Conservation (phyloP, 805 yeast genomes). For the Cyberlindnera galapagoensis region DNA sequence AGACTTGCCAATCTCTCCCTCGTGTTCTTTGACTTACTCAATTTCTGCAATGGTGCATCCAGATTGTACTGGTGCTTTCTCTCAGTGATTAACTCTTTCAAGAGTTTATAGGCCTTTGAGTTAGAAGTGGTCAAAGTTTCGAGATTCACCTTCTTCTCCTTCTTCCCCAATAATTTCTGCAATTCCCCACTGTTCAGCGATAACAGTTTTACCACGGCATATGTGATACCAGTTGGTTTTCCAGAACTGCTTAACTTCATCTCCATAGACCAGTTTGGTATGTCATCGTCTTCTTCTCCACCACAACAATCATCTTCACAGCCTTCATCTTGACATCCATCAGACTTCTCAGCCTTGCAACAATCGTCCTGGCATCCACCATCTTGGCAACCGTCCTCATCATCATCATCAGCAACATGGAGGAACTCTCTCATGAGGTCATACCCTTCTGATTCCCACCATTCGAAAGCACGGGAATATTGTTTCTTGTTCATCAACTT, state of each 20-base stretch:
- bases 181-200: slow-evolving; percentile 25
- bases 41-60: slow-evolving; percentile 6
- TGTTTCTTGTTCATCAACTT: slow-evolving; percentile 28
- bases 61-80: slow-evolving; percentile 14
- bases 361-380: slow-evolving; percentile 10
- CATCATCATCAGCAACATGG: slow-evolving; percentile 12
- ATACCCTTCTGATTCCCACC: slow-evolving; percentile 45
- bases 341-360: slow-evolving; percentile 13
- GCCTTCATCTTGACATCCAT: slow-evolving; percentile 18
- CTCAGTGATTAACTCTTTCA: slow-evolving; percentile 12
- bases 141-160: slow-evolving; percentile 11
- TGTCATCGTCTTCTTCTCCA: slow-evolving; percentile 16
- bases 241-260: slow-evolving; percentile 36
- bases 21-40: slow-evolving; percentile 10
- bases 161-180: slow-evolving; percentile 20
- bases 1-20: slow-evolving; percentile 16
- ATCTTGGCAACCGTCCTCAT: slow-evolving; percentile 16
- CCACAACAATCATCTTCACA: slow-evolving; percentile 11
- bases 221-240: slow-evolving; percentile 36
- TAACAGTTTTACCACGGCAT: slow-evolving; percentile 33
- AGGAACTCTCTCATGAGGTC: slow-evolving; percentile 21
- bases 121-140: slow-evolving; percentile 14
- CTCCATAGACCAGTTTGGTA: slow-evolving; percentile 39
- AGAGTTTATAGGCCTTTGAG: slow-evolving; percentile 16
- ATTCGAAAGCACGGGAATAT: slow-evolving; percentile 33